Base-by-base conservation (phyloP, 169 alveolate species). In the Plasmodium ovale region DNA sequence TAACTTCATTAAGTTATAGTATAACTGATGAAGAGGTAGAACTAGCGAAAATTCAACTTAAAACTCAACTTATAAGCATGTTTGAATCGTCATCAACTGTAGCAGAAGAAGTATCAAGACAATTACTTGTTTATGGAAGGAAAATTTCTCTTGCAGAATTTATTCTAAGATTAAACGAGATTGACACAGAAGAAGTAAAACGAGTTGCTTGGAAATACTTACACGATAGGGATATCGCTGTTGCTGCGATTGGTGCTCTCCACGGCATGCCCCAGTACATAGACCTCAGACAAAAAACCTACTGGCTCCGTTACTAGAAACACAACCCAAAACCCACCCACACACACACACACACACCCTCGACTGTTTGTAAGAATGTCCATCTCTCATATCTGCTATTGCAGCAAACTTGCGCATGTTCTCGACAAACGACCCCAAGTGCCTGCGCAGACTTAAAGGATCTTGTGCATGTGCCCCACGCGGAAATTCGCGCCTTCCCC, bases 151-250 rank as follows among this genome's bases (percentile, higher is more conserved):
- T 92, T 44, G 95, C 96, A 14, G 97, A 95, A 87, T 95, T 95
- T 90, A 84, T 95, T 31, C 49, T 84, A 31, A 92, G 97, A 29
- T 90, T 95, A 44, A 94, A 95, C 54, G 92, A 87, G 51, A 95
- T 95, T 21, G 97, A 95, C 87, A 93, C 96, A 4, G 97, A 95
- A 59, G 97, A 95, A 74, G 93, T 95, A 25, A 95, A 95, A 64
- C 58, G 97, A 44, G 96, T 95, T 25, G 97, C 97, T 16, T 95
- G 97, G 97, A 95, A 95, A 69, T 94, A 94, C 74, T 88, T 95
- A 49, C 97, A 95, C 71, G 97, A 95, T 87, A 37, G 92, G 29
- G 96, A 94, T 69, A 84, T 94, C 64, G 96, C 96, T 0, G 94
- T 94, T 53, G 94, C 96, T 10, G 96, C 96, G 0, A 88, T 94